Percentiles rank a stretch among this genome's conserved stretches.
These are phyloP conservation scores for Chlamydomonas sphaeroides DNA, from an alignment of 139 green algal species.

Conservation along the genomic window DNA sequence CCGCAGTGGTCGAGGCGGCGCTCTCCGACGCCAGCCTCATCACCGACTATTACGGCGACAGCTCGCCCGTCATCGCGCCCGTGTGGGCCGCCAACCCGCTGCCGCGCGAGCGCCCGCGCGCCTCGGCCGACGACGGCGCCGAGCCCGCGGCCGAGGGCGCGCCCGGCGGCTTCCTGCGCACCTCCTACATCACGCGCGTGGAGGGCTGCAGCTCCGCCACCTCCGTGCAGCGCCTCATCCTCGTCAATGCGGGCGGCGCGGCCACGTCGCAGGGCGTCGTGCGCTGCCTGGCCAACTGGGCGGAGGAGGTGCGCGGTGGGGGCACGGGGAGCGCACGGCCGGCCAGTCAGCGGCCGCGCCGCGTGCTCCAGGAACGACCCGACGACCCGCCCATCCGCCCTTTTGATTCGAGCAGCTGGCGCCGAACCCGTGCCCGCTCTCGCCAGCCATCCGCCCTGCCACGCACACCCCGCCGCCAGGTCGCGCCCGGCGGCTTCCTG, in stretches of 20 bases:
- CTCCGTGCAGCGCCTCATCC: conserved; percentile 10
- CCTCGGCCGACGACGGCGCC: no score
- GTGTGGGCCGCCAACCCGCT: conserved; percentile 7
- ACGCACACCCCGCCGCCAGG: background rate
- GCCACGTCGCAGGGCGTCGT: conserved; percentile 3
- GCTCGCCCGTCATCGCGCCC: background rate
- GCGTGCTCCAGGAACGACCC: no score
- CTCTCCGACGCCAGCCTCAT: no score
- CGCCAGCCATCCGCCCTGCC: no score
- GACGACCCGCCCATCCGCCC: no score
- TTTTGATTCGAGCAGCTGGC: no score
- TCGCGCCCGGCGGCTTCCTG: conserved; percentile 9
- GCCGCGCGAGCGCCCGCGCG: conserved; percentile 8
- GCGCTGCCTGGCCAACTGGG: conserved; percentile 5
- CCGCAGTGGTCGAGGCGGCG: no score
- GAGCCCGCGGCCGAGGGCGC: no score
- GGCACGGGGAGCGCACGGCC: no score
- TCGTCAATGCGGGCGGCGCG: conserved; percentile 10
- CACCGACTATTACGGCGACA: background rate
- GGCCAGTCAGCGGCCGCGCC: no score
- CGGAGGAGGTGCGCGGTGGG: conserved; percentile 18
- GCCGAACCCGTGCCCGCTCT: no score
- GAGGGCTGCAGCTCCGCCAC: conserved; percentile 22
- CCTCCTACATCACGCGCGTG: conserved; percentile 10
- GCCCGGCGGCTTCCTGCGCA: background rate